A percentile compares a stretch with the other conserved stretches of the same genome.
These are phyloP conservation scores for Colletotrichum incanum DNA, from an alignment of 2,329 filamentous ascomycete genomes.

Conservation along the genomic window DNA sequence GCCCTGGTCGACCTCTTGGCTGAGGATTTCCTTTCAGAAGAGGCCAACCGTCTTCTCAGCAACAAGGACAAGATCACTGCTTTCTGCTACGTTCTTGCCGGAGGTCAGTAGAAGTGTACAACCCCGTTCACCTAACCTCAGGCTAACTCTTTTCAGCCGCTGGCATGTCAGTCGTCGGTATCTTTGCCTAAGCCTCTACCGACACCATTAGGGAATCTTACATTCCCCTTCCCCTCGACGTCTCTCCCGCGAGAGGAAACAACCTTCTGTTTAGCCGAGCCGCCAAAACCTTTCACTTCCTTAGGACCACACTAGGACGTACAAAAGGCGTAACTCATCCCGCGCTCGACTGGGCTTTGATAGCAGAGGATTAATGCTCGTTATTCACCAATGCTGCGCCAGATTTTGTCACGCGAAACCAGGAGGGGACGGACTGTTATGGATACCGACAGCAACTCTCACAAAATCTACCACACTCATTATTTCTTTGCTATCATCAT, in stretches of 20 bases:
- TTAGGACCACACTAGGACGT: neutral
- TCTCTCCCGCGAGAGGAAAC: slow-evolving; percentile 10
- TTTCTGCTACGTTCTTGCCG: slow-evolving; percentile 66
- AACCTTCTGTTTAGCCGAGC: neutral
- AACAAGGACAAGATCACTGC: slow-evolving; percentile 68
- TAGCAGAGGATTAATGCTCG: slow-evolving; percentile 34
- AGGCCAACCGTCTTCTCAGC: slow-evolving; percentile 64
- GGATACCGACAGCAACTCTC: slow-evolving; percentile 19
- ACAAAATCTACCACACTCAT: slow-evolving; percentile 41
- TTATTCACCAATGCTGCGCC: slow-evolving; percentile 26
- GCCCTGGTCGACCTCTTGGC: slow-evolving; percentile 75
- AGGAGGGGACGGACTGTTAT: slow-evolving; percentile 18
- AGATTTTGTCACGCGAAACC: slow-evolving; percentile 25
- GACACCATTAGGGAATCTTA: neutral
- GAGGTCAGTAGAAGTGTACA: slow-evolving; percentile 58
- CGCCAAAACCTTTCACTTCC: neutral
- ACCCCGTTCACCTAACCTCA: neutral
- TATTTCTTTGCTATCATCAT: slow-evolving; percentile 24
- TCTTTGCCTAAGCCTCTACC: slow-evolving; percentile 57
- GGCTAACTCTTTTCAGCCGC: slow-evolving; percentile 51
- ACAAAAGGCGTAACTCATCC: neutral
- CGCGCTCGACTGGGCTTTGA: slow-evolving; percentile 22
- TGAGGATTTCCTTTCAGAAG: slow-evolving; percentile 76
- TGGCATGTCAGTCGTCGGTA: slow-evolving; percentile 64
- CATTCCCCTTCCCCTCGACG: neutral